Evolutionary conservation across 805 yeast genomes (phyloP).

Genomic region (Candida arabinofermentans): DNA sequence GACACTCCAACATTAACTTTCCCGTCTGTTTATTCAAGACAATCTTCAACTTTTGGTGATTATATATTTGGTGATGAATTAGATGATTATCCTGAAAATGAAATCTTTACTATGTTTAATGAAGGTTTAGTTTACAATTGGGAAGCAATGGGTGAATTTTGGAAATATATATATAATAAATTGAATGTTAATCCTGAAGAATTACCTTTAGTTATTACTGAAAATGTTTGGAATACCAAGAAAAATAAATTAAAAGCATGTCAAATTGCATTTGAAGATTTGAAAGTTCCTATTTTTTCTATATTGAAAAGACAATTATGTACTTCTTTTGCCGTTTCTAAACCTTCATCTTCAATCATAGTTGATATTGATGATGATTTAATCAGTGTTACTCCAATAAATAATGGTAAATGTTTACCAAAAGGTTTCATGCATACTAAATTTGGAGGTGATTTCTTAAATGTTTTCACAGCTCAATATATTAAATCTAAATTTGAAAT

Average conservation of each 20-base stretch:
- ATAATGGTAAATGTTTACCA: slow-evolving; percentile 66
- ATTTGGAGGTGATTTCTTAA: slow-evolving; percentile 83
- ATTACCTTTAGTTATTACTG: slow-evolving; percentile 56
- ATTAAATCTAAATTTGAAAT: slow-evolving; percentile 33
- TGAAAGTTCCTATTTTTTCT: slow-evolving; percentile 73
- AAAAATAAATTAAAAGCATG: slow-evolving; percentile 54
- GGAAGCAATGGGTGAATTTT: slow-evolving; percentile 62
- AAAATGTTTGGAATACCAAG: slow-evolving; percentile 63
- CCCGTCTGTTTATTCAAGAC: slow-evolving; percentile 51
- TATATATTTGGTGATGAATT: slow-evolving; percentile 38
- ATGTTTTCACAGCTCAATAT: slow-evolving; percentile 54
- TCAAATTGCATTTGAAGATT: slow-evolving; percentile 70
- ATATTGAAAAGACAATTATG: slow-evolving; percentile 75
- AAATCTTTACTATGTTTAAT: slow-evolving; percentile 56
- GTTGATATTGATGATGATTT: slow-evolving; percentile 75
- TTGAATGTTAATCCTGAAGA: slow-evolving; percentile 53
- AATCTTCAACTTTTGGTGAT: slow-evolving; percentile 21
- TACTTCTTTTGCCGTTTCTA: slow-evolving; percentile 72
- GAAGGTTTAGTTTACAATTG: slow-evolving; percentile 69
- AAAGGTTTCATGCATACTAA: slow-evolving; percentile 64
- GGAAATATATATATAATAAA: slow-evolving; percentile 60
- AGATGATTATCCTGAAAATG: slow-evolving; percentile 39
- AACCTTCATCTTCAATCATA: slow-evolving; percentile 66
- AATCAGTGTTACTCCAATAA: slow-evolving; percentile 69
- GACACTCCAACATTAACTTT: slow-evolving; percentile 59